Percentiles rank a stretch among this genome's conserved stretches.
These are phyloP conservation scores for Apium graveolens DNA, from an alignment of 129 eudicot genomes.

Conservation along the genomic window DNA sequence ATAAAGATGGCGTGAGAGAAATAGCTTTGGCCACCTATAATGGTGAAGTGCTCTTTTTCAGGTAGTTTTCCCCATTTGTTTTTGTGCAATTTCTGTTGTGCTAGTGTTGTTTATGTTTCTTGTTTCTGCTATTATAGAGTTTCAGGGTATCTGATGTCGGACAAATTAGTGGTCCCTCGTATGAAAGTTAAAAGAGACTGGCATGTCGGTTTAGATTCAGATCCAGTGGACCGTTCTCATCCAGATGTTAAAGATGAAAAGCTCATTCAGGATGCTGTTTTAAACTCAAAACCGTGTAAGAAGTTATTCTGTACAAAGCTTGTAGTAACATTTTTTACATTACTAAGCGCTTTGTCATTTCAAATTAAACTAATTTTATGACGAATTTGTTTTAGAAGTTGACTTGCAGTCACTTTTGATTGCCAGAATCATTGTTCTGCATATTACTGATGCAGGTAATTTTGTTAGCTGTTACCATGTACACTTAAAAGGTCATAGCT, in stretches of 20 bases:
- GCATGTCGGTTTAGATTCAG: constrained; percentile 74
- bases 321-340: neutral
- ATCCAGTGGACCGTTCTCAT: constrained; percentile 89
- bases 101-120: neutral
- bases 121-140: constrained; percentile 36
- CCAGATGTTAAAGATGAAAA: constrained; percentile 90
- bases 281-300: constrained; percentile 58
- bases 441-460: neutral
- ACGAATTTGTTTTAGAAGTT: neutral
- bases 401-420: neutral
- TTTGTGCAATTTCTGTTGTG: neutral
- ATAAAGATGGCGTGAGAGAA: constrained; percentile 98
- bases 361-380: neutral
- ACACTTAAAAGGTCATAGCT: no score
- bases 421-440: neutral
- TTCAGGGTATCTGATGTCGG: constrained; percentile 96
- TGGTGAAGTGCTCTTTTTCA: constrained; percentile 96
- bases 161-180: constrained; percentile 84
- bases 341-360: neutral
- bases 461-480: neutral
- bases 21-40: constrained; percentile 95
- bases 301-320: neutral
- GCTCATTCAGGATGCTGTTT: constrained; percentile 58
- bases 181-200: constrained; percentile 84
- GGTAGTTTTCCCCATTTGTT: constrained; percentile 33